These are phyloP conservation scores for Phoma sp. DNA, from an alignment of 2,329 filamentous ascomycete genomes.

Conservation along the genomic window DNA sequence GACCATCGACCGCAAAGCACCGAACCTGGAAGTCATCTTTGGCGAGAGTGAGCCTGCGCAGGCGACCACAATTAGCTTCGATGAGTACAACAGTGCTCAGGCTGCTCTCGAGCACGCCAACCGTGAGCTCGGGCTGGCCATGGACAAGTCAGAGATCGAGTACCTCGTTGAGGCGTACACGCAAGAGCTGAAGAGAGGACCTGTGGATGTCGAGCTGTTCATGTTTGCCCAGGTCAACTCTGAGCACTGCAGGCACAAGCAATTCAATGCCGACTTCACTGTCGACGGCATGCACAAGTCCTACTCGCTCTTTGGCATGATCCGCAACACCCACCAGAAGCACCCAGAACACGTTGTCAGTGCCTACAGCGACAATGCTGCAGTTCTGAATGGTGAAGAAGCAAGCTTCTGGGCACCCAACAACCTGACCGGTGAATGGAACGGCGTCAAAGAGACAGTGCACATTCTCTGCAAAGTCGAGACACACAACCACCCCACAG, in stretches of 20 bases:
- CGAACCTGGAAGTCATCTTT: conserved; percentile 80
- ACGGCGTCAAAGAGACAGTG: conserved; percentile 81
- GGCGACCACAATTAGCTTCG: conserved; percentile 77
- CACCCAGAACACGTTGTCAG: conserved; percentile 84
- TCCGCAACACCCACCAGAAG: conserved; percentile 87
- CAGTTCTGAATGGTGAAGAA: conserved; percentile 79
- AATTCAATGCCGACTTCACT: conserved; percentile 96
- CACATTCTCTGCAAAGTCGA: conserved; percentile 94
- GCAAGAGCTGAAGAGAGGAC: conserved; percentile 67
- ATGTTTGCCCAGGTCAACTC: conserved; percentile 99
- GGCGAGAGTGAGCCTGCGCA: conserved; percentile 70
- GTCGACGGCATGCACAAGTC: conserved; percentile 85
- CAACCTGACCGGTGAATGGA: conserved; percentile 86
- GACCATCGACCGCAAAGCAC: conserved; percentile 70
- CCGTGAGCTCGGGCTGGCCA: conserved; percentile 79
- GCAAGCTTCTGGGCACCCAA: conserved; percentile 88
- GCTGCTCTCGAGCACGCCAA: conserved; percentile 84
- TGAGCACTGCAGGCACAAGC: conserved; percentile 87
- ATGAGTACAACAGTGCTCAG: conserved; percentile 69
- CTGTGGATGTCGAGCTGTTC: conserved; percentile 93
- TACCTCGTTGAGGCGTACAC: conserved; percentile 89
- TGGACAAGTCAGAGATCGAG: conserved; percentile 89
- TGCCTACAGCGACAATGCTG: conserved; percentile 97
- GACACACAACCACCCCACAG: conserved; percentile 97
- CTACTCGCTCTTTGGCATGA: conserved; percentile 92